Conservation (phyloP, 2,329 filamentous ascomycete species). For the Periconia sp. region DNA sequence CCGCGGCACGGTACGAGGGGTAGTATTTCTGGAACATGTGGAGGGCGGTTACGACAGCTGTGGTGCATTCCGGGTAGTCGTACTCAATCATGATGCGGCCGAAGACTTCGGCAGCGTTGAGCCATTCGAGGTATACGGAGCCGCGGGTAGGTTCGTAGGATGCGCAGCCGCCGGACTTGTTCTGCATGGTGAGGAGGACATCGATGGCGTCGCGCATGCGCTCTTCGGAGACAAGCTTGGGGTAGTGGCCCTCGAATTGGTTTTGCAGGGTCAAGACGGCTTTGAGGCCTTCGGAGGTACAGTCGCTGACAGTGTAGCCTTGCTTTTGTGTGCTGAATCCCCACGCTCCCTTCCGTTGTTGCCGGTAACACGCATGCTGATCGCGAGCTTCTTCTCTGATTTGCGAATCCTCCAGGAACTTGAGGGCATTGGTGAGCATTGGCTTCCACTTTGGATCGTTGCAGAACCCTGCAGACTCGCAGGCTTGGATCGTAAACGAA, state of each 20-base stretch:
- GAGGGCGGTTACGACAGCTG: conserved; percentile 85
- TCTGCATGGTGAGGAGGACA: conserved; percentile 89
- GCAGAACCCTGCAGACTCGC: conserved; percentile 77
- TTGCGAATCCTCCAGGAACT: conserved; percentile 88
- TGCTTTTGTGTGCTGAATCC: conserved; percentile 91
- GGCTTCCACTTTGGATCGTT: conserved; percentile 74
- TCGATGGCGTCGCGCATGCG: conserved; percentile 87
- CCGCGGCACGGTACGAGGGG: conserved; percentile 74
- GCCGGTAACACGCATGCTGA: conserved; percentile 80
- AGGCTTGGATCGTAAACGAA: conserved; percentile 81
- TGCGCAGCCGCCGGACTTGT: conserved; percentile 79
- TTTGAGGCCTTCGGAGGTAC: conserved; percentile 88
- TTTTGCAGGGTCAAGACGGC: conserved; percentile 82
- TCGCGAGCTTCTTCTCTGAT: conserved; percentile 81
- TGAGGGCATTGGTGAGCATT: conserved; percentile 80
- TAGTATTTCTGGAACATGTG: conserved; percentile 80
- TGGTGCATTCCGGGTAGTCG: conserved; percentile 97
- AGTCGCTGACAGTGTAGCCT: conserved; percentile 94
- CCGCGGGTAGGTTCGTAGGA: conserved; percentile 87
- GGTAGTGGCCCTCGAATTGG: conserved; percentile 61
- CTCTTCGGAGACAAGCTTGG: conserved; percentile 70
- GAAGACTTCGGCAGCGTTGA: conserved; percentile 97
- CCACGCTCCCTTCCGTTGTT: conserved; percentile 91
- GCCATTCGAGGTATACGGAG: conserved; percentile 73
- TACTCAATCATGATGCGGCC: conserved; percentile 98